Evolutionary conservation across 306 rosid species (phyloP).

Genomic region (Cyamopsis tetragonoloba): DNA sequence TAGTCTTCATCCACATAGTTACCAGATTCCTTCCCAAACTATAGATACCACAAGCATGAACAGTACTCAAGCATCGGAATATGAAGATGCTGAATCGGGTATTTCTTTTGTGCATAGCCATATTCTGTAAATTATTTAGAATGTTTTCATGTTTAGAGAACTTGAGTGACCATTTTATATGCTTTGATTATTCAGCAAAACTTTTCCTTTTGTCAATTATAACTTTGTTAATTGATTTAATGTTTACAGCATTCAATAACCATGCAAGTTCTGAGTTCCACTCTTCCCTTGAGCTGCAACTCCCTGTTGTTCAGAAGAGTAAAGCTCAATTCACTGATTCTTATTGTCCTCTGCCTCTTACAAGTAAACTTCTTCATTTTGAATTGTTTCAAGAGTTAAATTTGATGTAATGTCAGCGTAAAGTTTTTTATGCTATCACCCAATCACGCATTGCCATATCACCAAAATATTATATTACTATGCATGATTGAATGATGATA

Average conservation of each 20-base stretch:
- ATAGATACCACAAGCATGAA: constrained; percentile 61
- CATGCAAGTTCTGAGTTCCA: constrained; percentile 48
- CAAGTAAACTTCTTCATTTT: constrained; percentile 41
- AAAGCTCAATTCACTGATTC: constrained; percentile 37
- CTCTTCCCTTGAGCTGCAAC: constrained; percentile 42
- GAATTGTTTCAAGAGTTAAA: background rate
- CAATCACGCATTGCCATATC: background rate
- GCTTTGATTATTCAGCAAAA: background rate
- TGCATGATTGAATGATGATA: background rate
- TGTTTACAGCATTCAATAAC: constrained; percentile 49
- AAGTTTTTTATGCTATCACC: background rate
- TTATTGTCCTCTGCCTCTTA: constrained; percentile 29
- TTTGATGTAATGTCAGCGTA: background rate
- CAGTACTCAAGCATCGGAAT: constrained; percentile 62
- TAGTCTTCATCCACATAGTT: constrained; percentile 40
- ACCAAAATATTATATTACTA: background rate
- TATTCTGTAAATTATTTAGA: background rate
- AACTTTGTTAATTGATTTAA: constrained; percentile 18
- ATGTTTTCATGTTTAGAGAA: constrained; percentile 1
- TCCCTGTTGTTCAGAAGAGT: constrained; percentile 41
- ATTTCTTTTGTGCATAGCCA: constrained; percentile 13
- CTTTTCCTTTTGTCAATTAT: background rate
- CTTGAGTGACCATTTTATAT: constrained; percentile 2
- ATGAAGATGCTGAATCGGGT: constrained; percentile 86
- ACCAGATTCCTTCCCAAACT: constrained; percentile 51